Evolutionary conservation across 495 filamentous ascomycete species (phyloP).

Genomic region (Penicillium taxi): DNA sequence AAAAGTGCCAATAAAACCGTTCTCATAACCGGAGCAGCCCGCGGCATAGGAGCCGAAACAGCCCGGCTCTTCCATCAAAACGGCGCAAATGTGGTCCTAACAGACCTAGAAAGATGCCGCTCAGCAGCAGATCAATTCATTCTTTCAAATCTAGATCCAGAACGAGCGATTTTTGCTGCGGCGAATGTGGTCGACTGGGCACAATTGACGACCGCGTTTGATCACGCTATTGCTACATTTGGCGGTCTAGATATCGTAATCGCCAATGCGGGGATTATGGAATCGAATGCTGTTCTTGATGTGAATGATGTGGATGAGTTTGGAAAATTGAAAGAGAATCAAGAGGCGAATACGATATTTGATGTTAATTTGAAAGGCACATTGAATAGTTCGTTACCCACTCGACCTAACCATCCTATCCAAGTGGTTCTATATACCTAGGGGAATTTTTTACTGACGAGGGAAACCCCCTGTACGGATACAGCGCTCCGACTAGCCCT

Average conservation of each 20-base stretch:
- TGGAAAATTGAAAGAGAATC: slow-evolving; percentile 14
- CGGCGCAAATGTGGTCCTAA: slow-evolving; percentile 25
- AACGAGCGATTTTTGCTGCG: slow-evolving; percentile 14
- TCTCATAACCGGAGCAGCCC: slow-evolving; percentile 34
- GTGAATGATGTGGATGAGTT: slow-evolving; percentile 13
- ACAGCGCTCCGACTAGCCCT: too few relatives aligned
- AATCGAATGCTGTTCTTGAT: slow-evolving; percentile 16
- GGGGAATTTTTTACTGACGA: too few relatives aligned
- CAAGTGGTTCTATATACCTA: too few relatives aligned
- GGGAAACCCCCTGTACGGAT: too few relatives aligned
- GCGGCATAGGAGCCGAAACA: slow-evolving; percentile 33
- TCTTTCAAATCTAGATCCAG: slow-evolving; percentile 7
- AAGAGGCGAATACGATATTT: slow-evolving; percentile 19
- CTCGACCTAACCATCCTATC: background rate
- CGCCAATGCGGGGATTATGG: slow-evolving; percentile 60
- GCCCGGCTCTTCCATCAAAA: slow-evolving; percentile 17
- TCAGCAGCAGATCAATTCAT: slow-evolving; percentile 12
- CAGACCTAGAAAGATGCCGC: slow-evolving; percentile 15
- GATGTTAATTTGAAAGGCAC: slow-evolving; percentile 32
- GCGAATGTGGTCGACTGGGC: slow-evolving; percentile 21
- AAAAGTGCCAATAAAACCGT: too few relatives aligned
- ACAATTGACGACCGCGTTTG: slow-evolving; percentile 44
- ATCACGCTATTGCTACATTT: slow-evolving; percentile 39
- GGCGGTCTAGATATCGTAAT: slow-evolving; percentile 54
- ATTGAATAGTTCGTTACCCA: slow-evolving; percentile 20